Evolutionary conservation across 1,284 basidiomycete genomes (phyloP), one percentile per base, ranked within the genome.

Genomic region (Cryptococcus maquisensis): DNA sequence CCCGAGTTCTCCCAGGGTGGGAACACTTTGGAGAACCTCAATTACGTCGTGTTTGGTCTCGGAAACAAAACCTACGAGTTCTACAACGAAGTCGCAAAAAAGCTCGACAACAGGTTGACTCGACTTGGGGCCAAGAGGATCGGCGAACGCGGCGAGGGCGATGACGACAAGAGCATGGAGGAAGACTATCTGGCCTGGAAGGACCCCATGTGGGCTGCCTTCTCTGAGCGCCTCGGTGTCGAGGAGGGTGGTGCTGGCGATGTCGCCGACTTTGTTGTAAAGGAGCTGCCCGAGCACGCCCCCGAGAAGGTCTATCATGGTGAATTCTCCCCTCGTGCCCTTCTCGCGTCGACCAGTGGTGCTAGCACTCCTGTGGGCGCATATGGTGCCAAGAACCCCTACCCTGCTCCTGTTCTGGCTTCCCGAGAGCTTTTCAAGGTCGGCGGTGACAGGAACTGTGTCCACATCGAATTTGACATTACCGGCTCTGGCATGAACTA

Each of bases 121-220:
- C 84, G 85, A 65, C 86, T 95, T 79, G 94, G 93, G 35, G 96
- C 85, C 28, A 77, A 82, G 56, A 85, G 92, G 57, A 89, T 98
- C 50, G 94, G 94, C 49, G 86, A 88, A 73, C 83, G 87, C 41
- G 96, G 95, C 18, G 93, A 98, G 78, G 95, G 95, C 64, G 95
- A 98, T 71, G 95, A 98, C 73, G 95, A 98, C 78, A 96, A 96
- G 81, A 93, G 89, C 71, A 95, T 98, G 90, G 95, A 98, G 76
- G 96, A 98, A 79, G 95, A 98, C 78, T 98, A 98, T 74, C 83
- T 98, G n/a, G 92, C 90, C 62, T 98, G 95, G 95, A 98, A 98
- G 77, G 95, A 98, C 73, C 83, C 81, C 66, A 94, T 97, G 92
- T 97, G 93, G 86, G 86, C 88, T 44, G 84, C 85, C 5, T 90